A percentile compares a stretch with the other conserved stretches of the same genome.
Conservation (phyloP, 345 rosid species). For the Eucalyptus cloeziana region DNA sequence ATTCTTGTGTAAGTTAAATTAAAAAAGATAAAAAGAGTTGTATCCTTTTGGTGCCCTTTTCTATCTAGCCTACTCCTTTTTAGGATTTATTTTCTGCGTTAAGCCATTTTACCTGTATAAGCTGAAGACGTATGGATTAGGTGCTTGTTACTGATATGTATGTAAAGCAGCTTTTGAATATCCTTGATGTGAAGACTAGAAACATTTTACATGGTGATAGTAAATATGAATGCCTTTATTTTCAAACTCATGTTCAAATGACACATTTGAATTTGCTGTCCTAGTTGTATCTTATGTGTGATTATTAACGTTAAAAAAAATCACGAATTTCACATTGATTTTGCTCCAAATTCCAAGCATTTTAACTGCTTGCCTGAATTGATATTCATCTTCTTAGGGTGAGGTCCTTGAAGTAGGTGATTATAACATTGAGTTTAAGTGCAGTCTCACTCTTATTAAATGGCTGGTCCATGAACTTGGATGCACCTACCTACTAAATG, state of each 20-base stretch:
- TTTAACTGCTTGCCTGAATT: neutral
- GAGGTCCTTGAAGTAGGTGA: neutral
- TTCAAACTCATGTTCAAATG: neutral
- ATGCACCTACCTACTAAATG: neutral
- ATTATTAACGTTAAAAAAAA: neutral
- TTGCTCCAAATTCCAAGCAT: neutral
- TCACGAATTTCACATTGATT: neutral
- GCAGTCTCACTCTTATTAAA: neutral
- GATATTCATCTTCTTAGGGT: neutral
- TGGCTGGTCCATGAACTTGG: neutral
- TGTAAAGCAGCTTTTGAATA: neutral
- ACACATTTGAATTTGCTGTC: neutral
- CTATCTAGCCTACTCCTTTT: neutral
- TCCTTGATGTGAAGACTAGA: neutral
- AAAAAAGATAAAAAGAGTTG: neutral
- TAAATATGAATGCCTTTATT: neutral
- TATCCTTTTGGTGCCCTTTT: neutral
- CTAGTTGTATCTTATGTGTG: neutral
- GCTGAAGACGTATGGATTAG: neutral
- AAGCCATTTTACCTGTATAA: neutral
- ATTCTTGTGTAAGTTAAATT: neutral
- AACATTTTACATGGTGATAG: neutral
- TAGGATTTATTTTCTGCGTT: neutral
- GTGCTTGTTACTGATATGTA: neutral
- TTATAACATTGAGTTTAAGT: neutral